These are phyloP conservation scores for Paramecium bursaria DNA, from an alignment of 73 alveolate species.

Conservation along the genomic window DNA sequence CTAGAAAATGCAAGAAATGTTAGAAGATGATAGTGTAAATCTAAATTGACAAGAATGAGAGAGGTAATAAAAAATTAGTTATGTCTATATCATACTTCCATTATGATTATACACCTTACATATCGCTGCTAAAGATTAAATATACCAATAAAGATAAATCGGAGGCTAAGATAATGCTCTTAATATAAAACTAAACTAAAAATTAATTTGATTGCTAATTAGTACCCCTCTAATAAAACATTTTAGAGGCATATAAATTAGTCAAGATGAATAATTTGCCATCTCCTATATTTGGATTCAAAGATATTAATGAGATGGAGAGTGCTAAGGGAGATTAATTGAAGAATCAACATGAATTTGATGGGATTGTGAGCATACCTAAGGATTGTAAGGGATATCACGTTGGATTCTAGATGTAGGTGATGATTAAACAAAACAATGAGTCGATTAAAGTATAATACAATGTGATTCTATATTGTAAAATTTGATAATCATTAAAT, in stretches of 20 bases:
- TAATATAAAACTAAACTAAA: conserved; percentile 7
- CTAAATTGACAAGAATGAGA: not conserved
- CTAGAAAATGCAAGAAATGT: conserved; percentile 48
- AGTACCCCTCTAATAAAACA: not conserved
- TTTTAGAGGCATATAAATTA: conserved; percentile 3
- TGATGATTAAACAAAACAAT: no score
- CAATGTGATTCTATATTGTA: no score
- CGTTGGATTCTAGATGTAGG: no score
- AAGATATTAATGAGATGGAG: not conserved
- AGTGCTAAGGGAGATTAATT: no score
- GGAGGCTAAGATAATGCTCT: not conserved
- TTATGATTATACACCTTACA: not conserved
- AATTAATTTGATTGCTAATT: not conserved
- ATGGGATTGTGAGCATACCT: no score
- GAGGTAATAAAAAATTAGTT: not conserved
- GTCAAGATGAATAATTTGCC: conserved; percentile 14
- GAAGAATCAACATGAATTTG: no score
- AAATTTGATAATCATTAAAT: no score
- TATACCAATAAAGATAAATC: conserved; percentile 6
- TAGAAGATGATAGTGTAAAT: not conserved
- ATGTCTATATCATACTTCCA: not conserved
- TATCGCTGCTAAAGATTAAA: not conserved
- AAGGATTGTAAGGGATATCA: no score
- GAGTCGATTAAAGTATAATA: no score
- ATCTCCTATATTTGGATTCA: conserved; percentile 4